Evolutionary conservation across 106 monocot species (phyloP).

Genomic region (Xerophyta viscosa): DNA sequence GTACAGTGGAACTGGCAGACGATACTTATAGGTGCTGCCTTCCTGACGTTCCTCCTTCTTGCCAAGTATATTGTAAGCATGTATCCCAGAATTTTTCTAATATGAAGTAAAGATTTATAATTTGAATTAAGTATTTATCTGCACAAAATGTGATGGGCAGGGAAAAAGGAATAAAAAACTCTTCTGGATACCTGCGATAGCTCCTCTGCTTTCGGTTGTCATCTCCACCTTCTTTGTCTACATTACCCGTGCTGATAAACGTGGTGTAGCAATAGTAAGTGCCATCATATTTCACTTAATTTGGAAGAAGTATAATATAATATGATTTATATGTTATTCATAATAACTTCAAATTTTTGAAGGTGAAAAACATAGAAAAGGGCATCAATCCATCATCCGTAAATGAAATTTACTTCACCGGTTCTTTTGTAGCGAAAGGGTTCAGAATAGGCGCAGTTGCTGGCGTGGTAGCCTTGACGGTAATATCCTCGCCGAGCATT

Average conservation of each 20-base stretch:
- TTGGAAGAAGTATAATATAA: too few relatives aligned
- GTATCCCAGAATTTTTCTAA: too few relatives aligned
- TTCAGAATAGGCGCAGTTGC: slow-evolving; percentile 1
- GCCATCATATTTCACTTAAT: too few relatives aligned
- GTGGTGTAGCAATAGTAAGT: slow-evolving; percentile 57
- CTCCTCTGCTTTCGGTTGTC: slow-evolving; percentile 46
- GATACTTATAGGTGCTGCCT: slow-evolving; percentile 41
- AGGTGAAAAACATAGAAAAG: not conserved
- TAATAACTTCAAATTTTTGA: not conserved
- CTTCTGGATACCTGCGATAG: slow-evolving; percentile 57
- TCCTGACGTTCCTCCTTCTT: slow-evolving; percentile 49
- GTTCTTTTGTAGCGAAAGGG: not conserved
- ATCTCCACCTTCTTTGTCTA: slow-evolving; percentile 44
- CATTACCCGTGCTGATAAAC: slow-evolving; percentile 33
- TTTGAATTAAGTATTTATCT: too few relatives aligned
- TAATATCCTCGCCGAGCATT: too few relatives aligned
- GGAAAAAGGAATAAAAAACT: slow-evolving; percentile 58
- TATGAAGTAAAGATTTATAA: too few relatives aligned
- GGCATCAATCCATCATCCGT: not conserved
- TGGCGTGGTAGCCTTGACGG: slow-evolving; percentile 2
- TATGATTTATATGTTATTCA: not conserved
- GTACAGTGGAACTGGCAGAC: slow-evolving; percentile 88
- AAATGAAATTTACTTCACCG: slow-evolving; percentile 1
- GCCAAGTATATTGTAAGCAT: slow-evolving; percentile 67
- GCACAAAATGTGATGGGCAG: slow-evolving; percentile 10